Base-by-base conservation (phyloP, 306 rosid species). In the Sophora flavescens region DNA sequence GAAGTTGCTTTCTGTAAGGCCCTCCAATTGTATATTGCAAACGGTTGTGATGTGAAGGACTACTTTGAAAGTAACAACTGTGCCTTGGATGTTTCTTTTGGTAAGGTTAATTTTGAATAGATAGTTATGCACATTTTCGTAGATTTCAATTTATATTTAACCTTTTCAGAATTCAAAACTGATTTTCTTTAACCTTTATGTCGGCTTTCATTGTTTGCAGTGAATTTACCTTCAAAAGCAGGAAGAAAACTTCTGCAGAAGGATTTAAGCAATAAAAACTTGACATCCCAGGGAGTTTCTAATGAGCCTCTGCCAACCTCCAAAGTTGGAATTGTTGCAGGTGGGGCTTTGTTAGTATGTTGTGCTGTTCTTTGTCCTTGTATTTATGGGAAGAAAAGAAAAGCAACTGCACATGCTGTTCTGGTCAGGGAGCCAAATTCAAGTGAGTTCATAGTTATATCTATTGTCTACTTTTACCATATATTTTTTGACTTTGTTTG, bases 341-440 rank as follows among this genome's bases (percentile, higher is more conserved):
- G 91, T 68, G 99, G 92, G 71, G 82, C 79, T 63, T 71, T 89
- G 59, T 77, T 96, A 47, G 80, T 50, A 48, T 96, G 96, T 80
- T 91, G 98, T 78, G 84, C 47, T 70, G 76, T 87, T 77, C 78
- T 96, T 17, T 96, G 96, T 68, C 97, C 99, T 76, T 96, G 99
- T 86, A 56, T 92, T 67, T 82, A 72, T 75, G 76, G 69, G 80
- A 92, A 88, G 70, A 82, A 44, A 80, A 61, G 79, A 76, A 86
- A 77, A 78, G 82, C 86, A 59, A 52, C 86, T 58, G 45, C 83
- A 63, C 89, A 89, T 60, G 41, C 75, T 70, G 89, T 64, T 80
- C 82, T 88, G 44, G 10, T 58, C 32, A 91, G 75, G 89, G 98
- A 93, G 13, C 80, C 84, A 42, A 44, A 39, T 77, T 87, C 97